phyloP scores from a whole-genome alignment of 129 eudicot genomes.

The Artemisia tridentata region DNA sequence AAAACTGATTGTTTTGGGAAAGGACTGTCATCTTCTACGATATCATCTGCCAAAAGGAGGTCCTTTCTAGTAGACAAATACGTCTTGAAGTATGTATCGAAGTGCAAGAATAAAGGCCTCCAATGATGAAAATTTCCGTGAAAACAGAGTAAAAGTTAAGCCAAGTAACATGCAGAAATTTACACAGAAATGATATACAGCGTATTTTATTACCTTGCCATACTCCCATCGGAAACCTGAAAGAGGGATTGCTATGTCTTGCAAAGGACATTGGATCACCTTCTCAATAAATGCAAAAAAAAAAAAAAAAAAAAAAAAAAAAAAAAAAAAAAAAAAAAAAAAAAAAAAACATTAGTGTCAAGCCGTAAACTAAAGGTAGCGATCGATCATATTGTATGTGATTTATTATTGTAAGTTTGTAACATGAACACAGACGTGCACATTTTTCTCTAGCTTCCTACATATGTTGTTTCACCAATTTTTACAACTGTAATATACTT shows the following conservation, averaged over 20 bases:
- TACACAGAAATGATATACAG: not conserved
- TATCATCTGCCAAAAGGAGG: constrained; percentile 60
- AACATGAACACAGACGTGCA: too few relatives aligned
- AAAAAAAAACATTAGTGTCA: not conserved
- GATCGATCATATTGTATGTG: too few relatives aligned
- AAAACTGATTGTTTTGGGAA: constrained; percentile 84
- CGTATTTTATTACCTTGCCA: constrained; percentile 57
- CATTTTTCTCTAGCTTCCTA: too few relatives aligned
- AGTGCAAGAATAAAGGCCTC: constrained; percentile 94
- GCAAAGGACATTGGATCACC: constrained; percentile 90
- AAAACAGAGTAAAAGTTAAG: constrained; percentile 31
- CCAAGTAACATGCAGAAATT: constrained; percentile 2
- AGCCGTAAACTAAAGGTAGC: too few relatives aligned
- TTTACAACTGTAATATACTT: too few relatives aligned
- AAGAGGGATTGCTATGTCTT: constrained; percentile 91
- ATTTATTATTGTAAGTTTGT: too few relatives aligned
- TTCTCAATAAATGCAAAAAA: constrained; percentile 79
- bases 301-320: too few relatives aligned
- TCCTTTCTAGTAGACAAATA: constrained; percentile 75
- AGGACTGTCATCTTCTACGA: constrained; percentile 50
- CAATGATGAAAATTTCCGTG: constrained; percentile 99
- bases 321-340: too few relatives aligned
- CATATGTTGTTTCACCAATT: too few relatives aligned
- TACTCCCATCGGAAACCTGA: constrained; percentile 96
- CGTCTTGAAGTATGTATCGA: constrained; percentile 85